These are phyloP conservation scores for Colletotrichum zoysiae DNA, from an alignment of 2,329 filamentous ascomycete species.

Conservation along the genomic window DNA sequence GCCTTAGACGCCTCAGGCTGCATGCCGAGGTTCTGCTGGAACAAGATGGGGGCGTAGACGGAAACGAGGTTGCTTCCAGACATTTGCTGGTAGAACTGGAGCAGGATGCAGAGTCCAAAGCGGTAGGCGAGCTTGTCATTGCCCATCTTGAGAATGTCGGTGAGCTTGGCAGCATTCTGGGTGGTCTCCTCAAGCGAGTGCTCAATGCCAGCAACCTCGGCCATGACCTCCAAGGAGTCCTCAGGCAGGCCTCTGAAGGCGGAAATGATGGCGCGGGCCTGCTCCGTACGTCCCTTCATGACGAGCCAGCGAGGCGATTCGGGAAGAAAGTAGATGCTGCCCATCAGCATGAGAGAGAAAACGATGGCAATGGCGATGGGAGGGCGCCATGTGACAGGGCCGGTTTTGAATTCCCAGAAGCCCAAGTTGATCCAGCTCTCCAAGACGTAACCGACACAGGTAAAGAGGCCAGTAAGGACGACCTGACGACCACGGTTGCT, in stretches of 20 bases:
- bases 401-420: constrained; percentile 52
- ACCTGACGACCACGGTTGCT: constrained; percentile 59
- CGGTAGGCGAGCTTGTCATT: constrained; percentile 62
- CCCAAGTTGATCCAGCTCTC: constrained; percentile 61
- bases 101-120: constrained; percentile 63
- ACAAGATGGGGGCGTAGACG: constrained; percentile 56
- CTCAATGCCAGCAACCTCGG: constrained; percentile 62
- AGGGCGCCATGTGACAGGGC: constrained; percentile 49
- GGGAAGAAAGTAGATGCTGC: constrained; percentile 50
- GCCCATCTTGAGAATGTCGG: constrained; percentile 61
- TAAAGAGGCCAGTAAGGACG: constrained; percentile 49
- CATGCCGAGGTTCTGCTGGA: constrained; percentile 57
- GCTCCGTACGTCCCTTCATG: constrained; percentile 48
- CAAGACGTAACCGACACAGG: constrained; percentile 48
- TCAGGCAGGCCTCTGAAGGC: constrained; percentile 63
- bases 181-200: constrained; percentile 59
- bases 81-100: constrained; percentile 61
- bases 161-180: constrained; percentile 53
- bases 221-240: constrained; percentile 63
- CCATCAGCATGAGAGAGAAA: constrained; percentile 51
- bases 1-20: constrained; percentile 53
- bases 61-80: constrained; percentile 51
- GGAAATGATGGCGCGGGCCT: constrained; percentile 49
- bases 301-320: constrained; percentile 53
- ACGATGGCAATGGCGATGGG: constrained; percentile 52